These are phyloP conservation scores for Xylaria longipes DNA, from an alignment of 495 filamentous ascomycete species.

Conservation along the genomic window DNA sequence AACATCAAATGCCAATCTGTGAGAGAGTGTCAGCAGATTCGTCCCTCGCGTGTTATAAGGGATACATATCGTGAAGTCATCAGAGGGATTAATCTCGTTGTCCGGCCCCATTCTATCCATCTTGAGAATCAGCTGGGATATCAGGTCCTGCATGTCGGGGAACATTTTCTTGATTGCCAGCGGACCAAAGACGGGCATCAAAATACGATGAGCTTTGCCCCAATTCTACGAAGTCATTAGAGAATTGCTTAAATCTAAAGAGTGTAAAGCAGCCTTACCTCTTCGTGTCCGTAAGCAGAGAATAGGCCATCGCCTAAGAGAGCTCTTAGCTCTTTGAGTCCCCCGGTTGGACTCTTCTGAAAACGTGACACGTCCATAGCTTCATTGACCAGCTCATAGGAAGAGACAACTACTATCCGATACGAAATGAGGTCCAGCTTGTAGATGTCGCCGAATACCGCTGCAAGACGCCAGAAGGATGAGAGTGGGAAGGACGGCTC, in stretches of 20 bases:
- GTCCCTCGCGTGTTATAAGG: constrained; percentile 46
- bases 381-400: constrained; percentile 60
- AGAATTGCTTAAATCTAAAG: constrained; percentile 31
- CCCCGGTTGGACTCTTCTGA: constrained; percentile 50
- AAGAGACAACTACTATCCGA: constrained; percentile 31
- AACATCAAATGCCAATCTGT: constrained; percentile 63
- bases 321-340: constrained; percentile 55
- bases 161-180: constrained; percentile 65
- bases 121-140: constrained; percentile 64
- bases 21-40: constrained; percentile 34
- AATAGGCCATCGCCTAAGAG: constrained; percentile 63
- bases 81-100: constrained; percentile 55
- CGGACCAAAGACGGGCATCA: constrained; percentile 69
- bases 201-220: constrained; percentile 66
- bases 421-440: constrained; percentile 52
- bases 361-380: constrained; percentile 65
- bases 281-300: constrained; percentile 59
- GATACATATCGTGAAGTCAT: constrained; percentile 64
- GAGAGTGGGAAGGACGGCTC: constrained; percentile 59
- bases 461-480: constrained; percentile 62
- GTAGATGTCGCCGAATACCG: constrained; percentile 68
- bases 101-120: constrained; percentile 63
- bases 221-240: constrained; percentile 43
- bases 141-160: constrained; percentile 68
- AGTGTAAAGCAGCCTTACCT: constrained; percentile 28